Conservation (phyloP, 306 rosid genomes). For the Cyamopsis tetragonoloba region DNA sequence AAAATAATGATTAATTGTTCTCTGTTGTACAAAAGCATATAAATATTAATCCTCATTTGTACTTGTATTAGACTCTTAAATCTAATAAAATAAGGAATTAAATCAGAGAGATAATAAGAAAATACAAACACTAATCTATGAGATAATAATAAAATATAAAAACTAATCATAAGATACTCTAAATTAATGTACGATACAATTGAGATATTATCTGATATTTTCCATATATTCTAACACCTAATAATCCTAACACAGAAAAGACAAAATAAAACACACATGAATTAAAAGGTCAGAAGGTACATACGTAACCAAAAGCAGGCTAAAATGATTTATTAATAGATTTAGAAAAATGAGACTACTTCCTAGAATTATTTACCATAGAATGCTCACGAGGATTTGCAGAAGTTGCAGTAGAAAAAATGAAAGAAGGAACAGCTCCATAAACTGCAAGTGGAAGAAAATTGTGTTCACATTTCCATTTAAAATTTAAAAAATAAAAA, state of each 20-base stretch:
- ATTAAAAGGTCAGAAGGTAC: slow-evolving; percentile 2
- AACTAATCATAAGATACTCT: too few species aligned
- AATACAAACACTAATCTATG: too few species aligned
- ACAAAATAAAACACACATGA: background rate
- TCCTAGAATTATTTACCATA: slow-evolving; percentile 53
- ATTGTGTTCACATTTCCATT: slow-evolving; percentile 4
- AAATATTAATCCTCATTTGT: too few species aligned
- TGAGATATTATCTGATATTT: too few species aligned
- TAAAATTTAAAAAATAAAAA: slow-evolving; percentile 18
- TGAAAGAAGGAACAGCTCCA: slow-evolving; percentile 85
- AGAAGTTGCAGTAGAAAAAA: slow-evolving; percentile 91
- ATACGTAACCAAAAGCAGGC: background rate
- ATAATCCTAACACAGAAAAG: slow-evolving; percentile 1
- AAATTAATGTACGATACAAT: too few species aligned
- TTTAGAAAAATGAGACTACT: slow-evolving; percentile 7
- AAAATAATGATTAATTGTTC: too few species aligned
- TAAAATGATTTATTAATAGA: slow-evolving; percentile 4
- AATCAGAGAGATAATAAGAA: too few species aligned
- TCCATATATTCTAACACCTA: too few species aligned
- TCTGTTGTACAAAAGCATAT: too few species aligned
- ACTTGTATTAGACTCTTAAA: too few species aligned
- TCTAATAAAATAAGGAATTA: too few species aligned
- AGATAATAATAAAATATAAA: too few species aligned
- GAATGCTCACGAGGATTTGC: slow-evolving; percentile 88
- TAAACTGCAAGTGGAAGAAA: slow-evolving; percentile 66